Evolutionary conservation across 139 green algal genomes (phyloP).

Genomic region (Diplosphaera chodatii): DNA sequence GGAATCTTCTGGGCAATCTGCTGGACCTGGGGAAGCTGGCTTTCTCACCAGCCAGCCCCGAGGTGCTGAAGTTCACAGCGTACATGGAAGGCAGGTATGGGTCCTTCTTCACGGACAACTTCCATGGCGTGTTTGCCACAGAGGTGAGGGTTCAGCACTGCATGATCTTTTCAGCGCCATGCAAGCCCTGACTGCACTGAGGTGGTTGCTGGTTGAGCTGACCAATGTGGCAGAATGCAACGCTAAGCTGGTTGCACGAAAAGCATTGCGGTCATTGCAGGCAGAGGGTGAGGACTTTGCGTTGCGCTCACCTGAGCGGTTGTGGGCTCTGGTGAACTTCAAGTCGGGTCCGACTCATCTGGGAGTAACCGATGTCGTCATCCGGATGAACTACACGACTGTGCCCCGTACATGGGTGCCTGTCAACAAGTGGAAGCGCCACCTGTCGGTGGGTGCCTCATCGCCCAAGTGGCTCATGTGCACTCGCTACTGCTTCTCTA

Average conservation of each 20-base stretch:
- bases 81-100: not conserved
- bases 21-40: slow-evolving; percentile 24
- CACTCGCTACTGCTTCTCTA: too few relatives aligned
- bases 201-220: too few relatives aligned
- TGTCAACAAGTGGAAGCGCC: slow-evolving; percentile 18
- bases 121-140: slow-evolving; percentile 9
- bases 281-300: slow-evolving; percentile 1
- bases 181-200: too few relatives aligned
- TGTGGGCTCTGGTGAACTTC: slow-evolving; percentile 34
- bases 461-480: too few relatives aligned
- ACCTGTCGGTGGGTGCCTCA: not conserved
- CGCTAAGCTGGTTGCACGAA: too few relatives aligned
- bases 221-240: too few relatives aligned
- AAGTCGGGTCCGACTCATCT: not conserved
- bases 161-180: too few relatives aligned
- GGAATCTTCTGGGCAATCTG: slow-evolving; percentile 20
- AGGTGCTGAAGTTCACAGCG: slow-evolving; percentile 11
- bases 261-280: too few relatives aligned
- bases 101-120: not conserved
- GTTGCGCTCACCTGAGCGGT: not conserved
- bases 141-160: too few relatives aligned
- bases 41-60: slow-evolving; percentile 19
- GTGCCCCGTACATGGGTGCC: slow-evolving; percentile 18
- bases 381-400: slow-evolving; percentile 26
- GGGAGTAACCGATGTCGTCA: not conserved